These are phyloP conservation scores for Amanita jacksonii DNA, from an alignment of 768 basidiomycete species.

Conservation along the genomic window DNA sequence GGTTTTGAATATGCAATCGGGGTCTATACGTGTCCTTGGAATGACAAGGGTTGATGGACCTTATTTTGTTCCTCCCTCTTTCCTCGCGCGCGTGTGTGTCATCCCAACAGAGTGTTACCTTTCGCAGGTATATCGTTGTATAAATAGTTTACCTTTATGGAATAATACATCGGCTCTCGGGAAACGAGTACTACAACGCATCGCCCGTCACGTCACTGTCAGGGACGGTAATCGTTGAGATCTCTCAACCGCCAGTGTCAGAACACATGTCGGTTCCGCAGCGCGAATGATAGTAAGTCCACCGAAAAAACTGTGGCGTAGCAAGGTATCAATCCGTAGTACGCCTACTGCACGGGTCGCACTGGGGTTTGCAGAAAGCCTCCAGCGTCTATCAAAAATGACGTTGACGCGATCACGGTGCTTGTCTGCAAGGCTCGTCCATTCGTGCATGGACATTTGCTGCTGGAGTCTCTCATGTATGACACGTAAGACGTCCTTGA, in stretches of 20 bases:
- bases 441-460: conserved; percentile 32
- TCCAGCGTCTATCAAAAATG: conserved; percentile 38
- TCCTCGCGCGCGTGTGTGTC: too few species aligned
- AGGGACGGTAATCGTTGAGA: background rate
- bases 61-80: background rate
- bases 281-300: conserved; percentile 36
- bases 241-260: conserved; percentile 33
- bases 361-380: conserved; percentile 24
- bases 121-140: too few species aligned
- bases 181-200: too few species aligned
- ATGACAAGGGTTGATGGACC: conserved; percentile 12
- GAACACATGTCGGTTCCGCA: conserved; percentile 30
- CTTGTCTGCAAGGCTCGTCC: conserved; percentile 29
- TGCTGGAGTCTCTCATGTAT: conserved; percentile 30
- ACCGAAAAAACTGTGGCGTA: conserved; percentile 38
- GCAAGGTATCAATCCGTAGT: conserved; percentile 38
- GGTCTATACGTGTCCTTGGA: conserved; percentile 25
- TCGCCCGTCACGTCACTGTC: background rate
- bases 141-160: too few species aligned
- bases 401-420: conserved; percentile 32
- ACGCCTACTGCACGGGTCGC: conserved; percentile 31
- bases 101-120: too few species aligned
- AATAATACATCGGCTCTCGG: too few species aligned
- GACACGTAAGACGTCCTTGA: conserved; percentile 40
- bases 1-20: conserved; percentile 25